Evolutionary conservation across 768 basidiomycete genomes (phyloP).

Genomic region (Agrocybe pediades): DNA sequence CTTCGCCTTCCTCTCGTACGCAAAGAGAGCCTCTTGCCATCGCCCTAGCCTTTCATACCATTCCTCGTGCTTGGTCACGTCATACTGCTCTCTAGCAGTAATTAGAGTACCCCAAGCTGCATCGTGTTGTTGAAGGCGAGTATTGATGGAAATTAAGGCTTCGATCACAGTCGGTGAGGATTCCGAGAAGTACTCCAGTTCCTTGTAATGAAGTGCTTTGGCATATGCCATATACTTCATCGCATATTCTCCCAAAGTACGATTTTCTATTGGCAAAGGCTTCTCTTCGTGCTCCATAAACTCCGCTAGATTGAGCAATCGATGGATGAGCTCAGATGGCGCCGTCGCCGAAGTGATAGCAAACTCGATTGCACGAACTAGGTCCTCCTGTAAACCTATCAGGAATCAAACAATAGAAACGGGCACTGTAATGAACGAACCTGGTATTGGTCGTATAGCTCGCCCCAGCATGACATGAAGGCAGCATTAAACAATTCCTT

Average conservation of each 20-base stretch:
- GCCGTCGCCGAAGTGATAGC: conserved; percentile 80
- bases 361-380: conserved; percentile 85
- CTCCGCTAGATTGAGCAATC: conserved; percentile 91
- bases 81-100: conserved; percentile 87
- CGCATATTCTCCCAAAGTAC: conserved; percentile 92
- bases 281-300: conserved; percentile 99
- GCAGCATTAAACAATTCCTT: conserved; percentile 97
- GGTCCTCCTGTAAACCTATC: conserved; percentile 70
- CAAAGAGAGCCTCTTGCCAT: conserved; percentile 91
- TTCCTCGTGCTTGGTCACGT: conserved; percentile 91
- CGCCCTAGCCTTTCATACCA: conserved; percentile 97
- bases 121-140: conserved; percentile 94
- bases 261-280: conserved; percentile 88
- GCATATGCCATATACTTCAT: conserved; percentile 94
- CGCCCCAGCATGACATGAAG: conserved; percentile 96
- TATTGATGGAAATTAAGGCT: conserved; percentile 94
- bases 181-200: conserved; percentile 93
- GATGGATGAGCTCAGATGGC: conserved; percentile 88
- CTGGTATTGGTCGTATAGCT: conserved; percentile 96
- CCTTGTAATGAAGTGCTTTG: conserved; percentile 98
- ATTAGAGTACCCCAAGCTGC: conserved; percentile 97
- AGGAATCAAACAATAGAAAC: conserved; percentile 8
- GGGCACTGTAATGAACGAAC: conserved; percentile 43
- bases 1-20: conserved; percentile 79
- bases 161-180: conserved; percentile 91